Conservation (phyloP, 2,329 filamentous ascomycete species). For the Botryotinia calthae region DNA sequence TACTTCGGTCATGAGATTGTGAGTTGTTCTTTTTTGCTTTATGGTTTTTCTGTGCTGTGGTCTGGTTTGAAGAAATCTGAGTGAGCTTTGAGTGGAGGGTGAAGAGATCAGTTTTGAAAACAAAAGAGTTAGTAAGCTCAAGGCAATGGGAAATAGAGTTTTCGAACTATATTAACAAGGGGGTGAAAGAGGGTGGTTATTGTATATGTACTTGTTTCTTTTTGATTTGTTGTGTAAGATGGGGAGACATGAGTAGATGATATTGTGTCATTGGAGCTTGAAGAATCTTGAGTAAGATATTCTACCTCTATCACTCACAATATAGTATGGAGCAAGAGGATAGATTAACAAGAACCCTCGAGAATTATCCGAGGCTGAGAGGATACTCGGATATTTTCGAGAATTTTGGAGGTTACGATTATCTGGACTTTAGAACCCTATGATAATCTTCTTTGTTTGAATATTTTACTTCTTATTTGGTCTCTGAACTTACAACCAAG, state of each 20-base stretch:
- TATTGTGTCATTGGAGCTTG: background rate
- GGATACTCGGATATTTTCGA: background rate
- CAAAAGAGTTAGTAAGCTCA: too few species aligned
- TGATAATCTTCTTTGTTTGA: background rate
- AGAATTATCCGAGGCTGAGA: background rate
- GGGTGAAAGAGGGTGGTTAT: background rate
- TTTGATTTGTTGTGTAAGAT: background rate
- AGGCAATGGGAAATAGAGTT: background rate
- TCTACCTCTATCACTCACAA: background rate
- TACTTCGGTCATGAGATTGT: constrained; percentile 9
- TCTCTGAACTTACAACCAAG: background rate
- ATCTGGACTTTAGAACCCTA: background rate
- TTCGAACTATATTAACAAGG: too few species aligned
- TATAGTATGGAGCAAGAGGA: background rate
- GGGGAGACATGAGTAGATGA: background rate
- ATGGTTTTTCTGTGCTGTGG: background rate
- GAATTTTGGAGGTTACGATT: background rate
- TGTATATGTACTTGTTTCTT: background rate
- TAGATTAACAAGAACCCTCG: background rate
- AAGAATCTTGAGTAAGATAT: background rate
- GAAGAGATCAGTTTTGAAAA: background rate
- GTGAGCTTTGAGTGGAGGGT: background rate
- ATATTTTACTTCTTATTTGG: background rate
- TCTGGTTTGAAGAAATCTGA: background rate
- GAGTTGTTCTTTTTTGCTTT: background rate